Conservation (phyloP, 2,329 filamentous ascomycete genomes). For the Colletotrichum agaves region DNA sequence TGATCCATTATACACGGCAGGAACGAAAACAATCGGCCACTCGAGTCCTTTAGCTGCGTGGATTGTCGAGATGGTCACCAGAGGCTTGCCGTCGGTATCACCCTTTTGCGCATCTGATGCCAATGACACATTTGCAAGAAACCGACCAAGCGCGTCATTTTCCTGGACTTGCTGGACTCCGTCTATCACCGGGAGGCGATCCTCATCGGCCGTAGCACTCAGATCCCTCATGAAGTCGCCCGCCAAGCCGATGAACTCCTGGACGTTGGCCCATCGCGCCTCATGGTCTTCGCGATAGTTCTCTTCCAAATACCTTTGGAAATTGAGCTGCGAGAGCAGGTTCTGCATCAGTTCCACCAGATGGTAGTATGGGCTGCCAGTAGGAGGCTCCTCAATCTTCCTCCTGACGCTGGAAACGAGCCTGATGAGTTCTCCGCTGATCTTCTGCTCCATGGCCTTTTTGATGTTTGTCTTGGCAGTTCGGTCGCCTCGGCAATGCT, state of each 20-base stretch:
- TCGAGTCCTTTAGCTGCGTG: slow-evolving; percentile 96
- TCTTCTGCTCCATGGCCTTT: slow-evolving; percentile 62
- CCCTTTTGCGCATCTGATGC: slow-evolving; percentile 76
- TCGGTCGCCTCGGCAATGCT: slow-evolving; percentile 63
- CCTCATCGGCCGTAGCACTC: slow-evolving; percentile 56
- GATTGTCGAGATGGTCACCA: slow-evolving; percentile 94
- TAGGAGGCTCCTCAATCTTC: slow-evolving; percentile 44
- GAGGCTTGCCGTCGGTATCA: slow-evolving; percentile 65
- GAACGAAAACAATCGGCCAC: slow-evolving; percentile 95
- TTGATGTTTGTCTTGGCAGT: slow-evolving; percentile 60
- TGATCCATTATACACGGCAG: slow-evolving; percentile 87
- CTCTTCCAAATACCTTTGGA: slow-evolving; percentile 78
- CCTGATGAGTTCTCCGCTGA: slow-evolving; percentile 61
- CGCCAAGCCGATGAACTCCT: slow-evolving; percentile 86
- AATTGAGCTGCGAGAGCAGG: slow-evolving; percentile 72
- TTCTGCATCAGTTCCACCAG: slow-evolving; percentile 63
- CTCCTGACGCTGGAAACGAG: slow-evolving; percentile 48
- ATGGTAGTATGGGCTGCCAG: slow-evolving; percentile 46
- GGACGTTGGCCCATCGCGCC: slow-evolving; percentile 85
- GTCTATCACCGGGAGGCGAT: slow-evolving; percentile 74
- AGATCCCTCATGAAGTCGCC: slow-evolving; percentile 71
- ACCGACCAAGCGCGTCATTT: slow-evolving; percentile 73
- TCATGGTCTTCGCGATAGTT: slow-evolving; percentile 81
- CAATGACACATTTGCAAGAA: slow-evolving; percentile 91
- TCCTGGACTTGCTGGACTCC: slow-evolving; percentile 76